These are phyloP conservation scores for Stygiomarasmius scandens DNA, from an alignment of 1,284 basidiomycete genomes.

Conservation along the genomic window DNA sequence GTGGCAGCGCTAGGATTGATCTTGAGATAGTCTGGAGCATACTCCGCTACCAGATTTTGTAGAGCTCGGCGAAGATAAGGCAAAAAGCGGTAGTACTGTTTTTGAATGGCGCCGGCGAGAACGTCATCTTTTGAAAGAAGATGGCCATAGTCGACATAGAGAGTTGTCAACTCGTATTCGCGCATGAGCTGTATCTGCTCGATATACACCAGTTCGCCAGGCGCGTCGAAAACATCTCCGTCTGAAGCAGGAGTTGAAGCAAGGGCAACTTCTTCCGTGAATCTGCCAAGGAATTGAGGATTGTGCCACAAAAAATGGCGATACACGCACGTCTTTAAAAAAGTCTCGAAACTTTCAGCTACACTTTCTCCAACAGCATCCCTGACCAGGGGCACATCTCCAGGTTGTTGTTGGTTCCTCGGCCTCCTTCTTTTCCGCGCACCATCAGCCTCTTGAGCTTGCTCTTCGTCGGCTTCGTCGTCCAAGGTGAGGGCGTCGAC, in stretches of 20 bases:
- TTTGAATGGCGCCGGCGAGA: constrained; percentile 89
- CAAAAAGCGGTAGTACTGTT: constrained; percentile 95
- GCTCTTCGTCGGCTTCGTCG: constrained; percentile 56
- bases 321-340: constrained; percentile 81
- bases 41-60: constrained; percentile 85
- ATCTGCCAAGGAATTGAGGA: constrained; percentile 50
- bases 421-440: constrained; percentile 47
- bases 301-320: constrained; percentile 9
- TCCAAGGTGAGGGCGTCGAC: constrained; percentile 65
- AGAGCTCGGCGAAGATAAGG: constrained; percentile 93
- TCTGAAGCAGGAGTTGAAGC: constrained; percentile 77
- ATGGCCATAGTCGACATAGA: constrained; percentile 96
- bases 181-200: constrained; percentile 93
- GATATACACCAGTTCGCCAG: constrained; percentile 78
- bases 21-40: constrained; percentile 92
- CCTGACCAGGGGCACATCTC: constrained; percentile 82
- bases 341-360: constrained; percentile 86
- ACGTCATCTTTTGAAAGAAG: constrained; percentile 89
- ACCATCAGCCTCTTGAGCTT: constrained; percentile 36
- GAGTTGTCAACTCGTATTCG: constrained; percentile 90
- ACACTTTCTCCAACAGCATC: constrained; percentile 95
- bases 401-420: constrained; percentile 49
- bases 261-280: constrained; percentile 77
- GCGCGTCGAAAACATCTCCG: constrained; percentile 55
- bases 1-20: constrained; percentile 81